Percentiles rank a stretch among this genome's conserved stretches.
Evolutionary conservation across 805 yeast species (phyloP).

Genomic region (Saccharomyces mikatae): DNA sequence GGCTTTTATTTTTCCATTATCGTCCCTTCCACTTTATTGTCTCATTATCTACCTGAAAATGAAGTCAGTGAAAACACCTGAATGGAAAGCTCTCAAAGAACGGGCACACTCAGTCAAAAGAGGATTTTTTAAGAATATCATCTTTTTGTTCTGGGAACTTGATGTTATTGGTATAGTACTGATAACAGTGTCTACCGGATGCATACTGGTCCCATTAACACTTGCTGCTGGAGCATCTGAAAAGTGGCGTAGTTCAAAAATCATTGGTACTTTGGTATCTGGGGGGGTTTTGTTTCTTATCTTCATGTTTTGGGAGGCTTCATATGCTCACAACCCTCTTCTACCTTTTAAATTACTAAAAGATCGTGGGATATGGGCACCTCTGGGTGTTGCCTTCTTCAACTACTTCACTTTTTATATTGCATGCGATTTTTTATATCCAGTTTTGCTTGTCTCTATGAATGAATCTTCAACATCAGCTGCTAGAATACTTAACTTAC

Average conservation of each 20-base stretch:
- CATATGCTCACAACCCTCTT: conserved; percentile 44
- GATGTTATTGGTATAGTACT: conserved; percentile 51
- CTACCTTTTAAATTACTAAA: conserved; percentile 43
- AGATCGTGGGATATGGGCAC: conserved; percentile 56
- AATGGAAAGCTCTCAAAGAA: conserved; percentile 30
- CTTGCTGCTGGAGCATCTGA: conserved; percentile 46
- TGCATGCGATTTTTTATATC: conserved; percentile 53
- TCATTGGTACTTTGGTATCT: conserved; percentile 52
- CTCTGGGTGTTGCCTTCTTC: conserved; percentile 43
- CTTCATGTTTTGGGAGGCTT: conserved; percentile 45
- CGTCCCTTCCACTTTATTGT: conserved; percentile 37
- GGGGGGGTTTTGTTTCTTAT: conserved; percentile 43
- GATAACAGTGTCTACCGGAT: conserved; percentile 43
- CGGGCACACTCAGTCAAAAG: conserved; percentile 16
- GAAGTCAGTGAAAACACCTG: conserved; percentile 35
- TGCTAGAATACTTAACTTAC: conserved; percentile 46
- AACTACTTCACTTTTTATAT: conserved; percentile 49
- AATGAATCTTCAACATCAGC: conserved; percentile 45
- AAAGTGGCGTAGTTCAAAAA: conserved; percentile 45
- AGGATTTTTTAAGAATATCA: conserved; percentile 12
- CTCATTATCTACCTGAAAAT: conserved; percentile 38
- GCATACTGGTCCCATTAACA: conserved; percentile 54
- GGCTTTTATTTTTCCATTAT: conserved; percentile 45
- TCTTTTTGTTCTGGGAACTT: conserved; percentile 44
- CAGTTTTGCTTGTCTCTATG: conserved; percentile 49